Evolutionary conservation across 331 rosid genomes (phyloP).

Genomic region (Malus hybrid): DNA sequence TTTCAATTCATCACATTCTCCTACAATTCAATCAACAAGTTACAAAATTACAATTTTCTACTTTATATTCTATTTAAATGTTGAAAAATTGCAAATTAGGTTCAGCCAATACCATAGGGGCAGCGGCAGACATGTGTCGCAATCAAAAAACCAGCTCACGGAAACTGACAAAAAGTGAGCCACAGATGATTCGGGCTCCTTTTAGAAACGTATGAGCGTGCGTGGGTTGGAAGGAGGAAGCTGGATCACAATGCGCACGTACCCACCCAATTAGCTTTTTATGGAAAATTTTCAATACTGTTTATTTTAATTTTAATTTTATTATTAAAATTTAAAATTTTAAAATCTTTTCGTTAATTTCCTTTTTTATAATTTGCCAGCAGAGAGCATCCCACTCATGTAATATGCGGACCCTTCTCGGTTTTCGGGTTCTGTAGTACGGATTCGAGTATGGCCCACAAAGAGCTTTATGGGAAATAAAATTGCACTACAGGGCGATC

Average conservation of each 20-base stretch:
- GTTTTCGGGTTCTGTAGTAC: not conserved
- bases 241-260: constrained; percentile 26
- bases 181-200: not conserved
- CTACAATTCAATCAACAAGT: no score
- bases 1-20: no score
- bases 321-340: no score
- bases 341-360: no score
- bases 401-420: not conserved
- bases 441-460: not conserved
- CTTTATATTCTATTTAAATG: no score
- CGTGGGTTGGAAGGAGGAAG: constrained; percentile 13
- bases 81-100: no score
- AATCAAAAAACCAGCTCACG: not conserved
- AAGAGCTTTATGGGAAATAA: not conserved
- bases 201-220: not conserved
- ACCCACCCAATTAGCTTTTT: not conserved
- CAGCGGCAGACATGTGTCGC: not conserved
- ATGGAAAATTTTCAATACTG: no score
- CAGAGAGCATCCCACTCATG: not conserved
- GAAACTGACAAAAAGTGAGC: no score
- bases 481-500: not conserved
- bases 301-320: no score
- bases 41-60: no score
- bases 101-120: not conserved
- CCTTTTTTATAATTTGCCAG: constrained; percentile 8